Evolutionary conservation across 164 flowering plant genomes (phyloP), one percentile per base, ranked within the genome.

Genomic region (Berberis vulgaris): DNA sequence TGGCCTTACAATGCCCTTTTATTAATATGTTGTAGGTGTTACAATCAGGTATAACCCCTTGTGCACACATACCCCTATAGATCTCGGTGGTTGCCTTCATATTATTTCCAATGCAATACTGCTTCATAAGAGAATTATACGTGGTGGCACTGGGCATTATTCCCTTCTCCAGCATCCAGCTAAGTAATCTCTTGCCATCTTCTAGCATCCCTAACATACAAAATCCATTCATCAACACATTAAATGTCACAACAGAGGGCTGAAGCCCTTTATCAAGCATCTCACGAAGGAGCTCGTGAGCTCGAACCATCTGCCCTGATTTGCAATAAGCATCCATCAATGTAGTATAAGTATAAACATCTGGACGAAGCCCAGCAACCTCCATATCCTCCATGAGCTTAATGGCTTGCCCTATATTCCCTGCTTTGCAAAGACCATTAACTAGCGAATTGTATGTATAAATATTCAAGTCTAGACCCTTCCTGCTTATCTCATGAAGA

Each of bases 141-240:
- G 79, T 76, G 62, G 74, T 72, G 26, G 76, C 62, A 61, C 73
- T 76, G 9, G 79, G 79, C 69, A 45, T 67, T 40, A 72, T 65
- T 44, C 83, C 81, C 76, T 81, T 81, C 64, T 75, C 77, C 54
- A 67, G 46, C 90, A 85, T 80, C 67, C 77, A 61, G 57, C 40
- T 72, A 49, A 73, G 72, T 54, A 78, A 49, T 63, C 61, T 71
- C 56, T 80, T 61, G 65, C 84, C 83, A 65, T 81, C 80, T 71
- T 83, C 87, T 6, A 81, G 70, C 83, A 73, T 80, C 62, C 84
- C 85, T 46, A 45, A 71, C 61, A 59, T 75, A 72, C 82, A 82
- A 57, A 76, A 82, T 7, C 84, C 86, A 71, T 82, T 71, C 61
- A 84, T 79, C 50, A 81, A 41, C 40, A 79, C 83, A 65, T 82